Base-by-base conservation (phyloP, 108 stramenopile species). In the Aureococcus anophagefferens region DNA sequence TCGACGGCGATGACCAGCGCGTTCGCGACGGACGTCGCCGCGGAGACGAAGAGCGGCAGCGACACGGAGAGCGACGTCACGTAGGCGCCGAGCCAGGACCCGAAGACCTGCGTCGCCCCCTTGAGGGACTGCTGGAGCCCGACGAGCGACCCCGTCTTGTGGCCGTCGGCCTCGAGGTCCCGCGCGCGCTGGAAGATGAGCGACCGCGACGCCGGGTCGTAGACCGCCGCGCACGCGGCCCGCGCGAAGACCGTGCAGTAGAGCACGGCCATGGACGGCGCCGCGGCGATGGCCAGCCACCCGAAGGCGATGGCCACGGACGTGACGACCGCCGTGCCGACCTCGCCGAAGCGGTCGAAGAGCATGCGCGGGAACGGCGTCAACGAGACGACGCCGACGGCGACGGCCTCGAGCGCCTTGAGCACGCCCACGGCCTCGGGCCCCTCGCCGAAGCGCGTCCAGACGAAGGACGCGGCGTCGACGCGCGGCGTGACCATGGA, bases 81-180 rank as follows among this genome's bases (percentile, higher is more conserved):
- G 51, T 59, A 59, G 25, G 51, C 51, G 25, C 51, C 51, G 51
- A 59, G 51, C 51, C 51, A 59, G 51, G 51, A 59, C 51, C 51
- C 51, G 51, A 59, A 59, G 25, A 59, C 51, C 25, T 59, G 51
- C 21, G 51, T 25, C 7, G 25, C 51, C 7, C 51, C 51, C 51
- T 59, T 59, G 21, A 59, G 17, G 51, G 21, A 25, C 7, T 16
- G 4, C 51, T 59, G 51, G 51, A 59, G 17, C 7, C 51, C 51
- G 21, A 59, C 25, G 21, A 59, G 25, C 1, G 21, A 25, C 17
- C 51, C 51, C 7, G 21, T 59, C 25, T 25, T 16, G 0, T 59
- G 14, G 14, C 3, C 25, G 7, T 18, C 17, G 51, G 51, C 17
- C 51, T 18, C 25, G n/a, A n/a, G n/a, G n/a, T n/a, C n/a, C n/a